Evolutionary conservation across 169 alveolate genomes (phyloP).

Genomic region (Miamiensis avidus): DNA sequence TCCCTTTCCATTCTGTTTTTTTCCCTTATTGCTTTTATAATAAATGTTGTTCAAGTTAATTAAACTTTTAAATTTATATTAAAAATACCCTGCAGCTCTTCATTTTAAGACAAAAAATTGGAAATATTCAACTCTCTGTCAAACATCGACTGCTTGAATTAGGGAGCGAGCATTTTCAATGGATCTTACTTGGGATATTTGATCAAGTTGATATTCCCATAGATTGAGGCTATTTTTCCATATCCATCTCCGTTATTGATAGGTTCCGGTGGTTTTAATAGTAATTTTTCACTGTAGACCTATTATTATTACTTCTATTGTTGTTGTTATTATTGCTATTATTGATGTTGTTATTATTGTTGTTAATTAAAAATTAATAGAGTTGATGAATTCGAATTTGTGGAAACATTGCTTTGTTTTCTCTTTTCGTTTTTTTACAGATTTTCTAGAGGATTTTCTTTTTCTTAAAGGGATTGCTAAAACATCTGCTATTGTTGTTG

Average conservation of each 20-base stretch:
- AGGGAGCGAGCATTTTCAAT: background rate
- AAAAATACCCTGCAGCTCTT: background rate
- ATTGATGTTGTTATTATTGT: background rate
- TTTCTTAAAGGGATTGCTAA: too few species aligned
- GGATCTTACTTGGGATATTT: background rate
- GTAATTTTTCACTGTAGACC: too few species aligned
- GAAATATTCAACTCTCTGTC: background rate
- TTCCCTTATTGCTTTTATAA: background rate
- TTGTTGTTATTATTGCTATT: background rate
- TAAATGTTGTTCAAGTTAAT: background rate
- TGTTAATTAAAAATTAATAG: too few species aligned
- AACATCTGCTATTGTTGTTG: too few species aligned
- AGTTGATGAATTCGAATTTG: too few species aligned
- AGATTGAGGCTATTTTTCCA: background rate
- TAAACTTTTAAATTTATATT: too few species aligned
- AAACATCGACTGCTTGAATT: background rate
- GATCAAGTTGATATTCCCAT: background rate
- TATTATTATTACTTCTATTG: too few species aligned
- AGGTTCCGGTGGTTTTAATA: background rate
- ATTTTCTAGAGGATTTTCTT: too few species aligned
- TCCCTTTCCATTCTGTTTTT: slow-evolving; percentile 37
- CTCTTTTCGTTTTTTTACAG: too few species aligned
- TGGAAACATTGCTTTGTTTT: too few species aligned
- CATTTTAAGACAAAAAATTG: background rate
- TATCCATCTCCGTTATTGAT: background rate